Conservation (phyloP, 2,329 filamentous ascomycete genomes). For the Zymoseptoria brevis region DNA sequence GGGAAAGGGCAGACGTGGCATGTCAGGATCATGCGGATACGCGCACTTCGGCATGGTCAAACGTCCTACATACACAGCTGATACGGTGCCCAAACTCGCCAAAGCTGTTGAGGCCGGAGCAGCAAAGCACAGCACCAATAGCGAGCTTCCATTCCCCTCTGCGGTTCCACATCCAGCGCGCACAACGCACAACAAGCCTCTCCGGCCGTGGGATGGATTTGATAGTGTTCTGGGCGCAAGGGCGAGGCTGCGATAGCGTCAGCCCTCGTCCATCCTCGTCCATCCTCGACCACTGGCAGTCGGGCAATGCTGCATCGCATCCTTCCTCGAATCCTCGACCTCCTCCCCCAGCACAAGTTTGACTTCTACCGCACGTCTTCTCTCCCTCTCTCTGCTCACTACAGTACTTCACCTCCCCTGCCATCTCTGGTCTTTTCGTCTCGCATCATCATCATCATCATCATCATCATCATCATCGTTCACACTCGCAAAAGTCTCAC, state of each 20-base stretch:
- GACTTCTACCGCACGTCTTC: not conserved
- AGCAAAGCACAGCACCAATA: not conserved
- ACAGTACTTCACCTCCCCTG: not conserved
- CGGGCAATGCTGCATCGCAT: not conserved
- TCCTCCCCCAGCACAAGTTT: not conserved
- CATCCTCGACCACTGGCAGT: not conserved
- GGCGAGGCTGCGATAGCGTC: not conserved
- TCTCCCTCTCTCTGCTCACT: not conserved
- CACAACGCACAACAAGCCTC: too few relatives aligned
- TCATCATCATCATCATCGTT: not conserved
- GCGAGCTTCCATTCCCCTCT: not conserved
- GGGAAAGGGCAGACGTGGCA: too few relatives aligned
- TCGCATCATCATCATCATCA: not conserved
- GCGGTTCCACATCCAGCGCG: not conserved
- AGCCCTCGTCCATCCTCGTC: not conserved
- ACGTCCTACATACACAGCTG: not conserved
- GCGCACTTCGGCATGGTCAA: too few relatives aligned
- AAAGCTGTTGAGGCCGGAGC: not conserved
- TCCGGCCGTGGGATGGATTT: not conserved
- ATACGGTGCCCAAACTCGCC: not conserved
- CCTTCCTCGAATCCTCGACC: not conserved
- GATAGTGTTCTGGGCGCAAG: not conserved
- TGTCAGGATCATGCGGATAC: not conserved
- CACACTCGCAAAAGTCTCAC: not conserved
- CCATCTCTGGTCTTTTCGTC: not conserved